These are phyloP conservation scores for Paecilomyces sp. DNA, from an alignment of 2,329 filamentous ascomycete genomes.

Conservation along the genomic window DNA sequence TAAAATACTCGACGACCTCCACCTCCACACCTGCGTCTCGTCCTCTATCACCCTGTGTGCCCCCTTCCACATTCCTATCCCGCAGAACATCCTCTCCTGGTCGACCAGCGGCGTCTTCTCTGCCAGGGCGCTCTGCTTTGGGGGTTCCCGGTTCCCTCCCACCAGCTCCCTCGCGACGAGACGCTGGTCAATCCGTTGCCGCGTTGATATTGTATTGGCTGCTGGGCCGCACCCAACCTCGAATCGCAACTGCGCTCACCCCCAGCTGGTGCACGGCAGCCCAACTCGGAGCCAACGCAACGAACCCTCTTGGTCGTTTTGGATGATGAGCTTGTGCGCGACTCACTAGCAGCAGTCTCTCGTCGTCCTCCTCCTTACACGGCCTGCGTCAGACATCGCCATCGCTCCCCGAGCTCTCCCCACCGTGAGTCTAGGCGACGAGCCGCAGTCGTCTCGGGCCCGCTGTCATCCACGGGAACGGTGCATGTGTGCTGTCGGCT, in stretches of 20 bases:
- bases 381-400: slow-evolving; percentile 10
- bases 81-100: background rate
- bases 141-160: background rate
- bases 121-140: background rate
- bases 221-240: slow-evolving; percentile 7
- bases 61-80: background rate
- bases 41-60: background rate
- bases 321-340: slow-evolving; percentile 13
- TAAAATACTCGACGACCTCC: background rate
- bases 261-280: slow-evolving; percentile 1
- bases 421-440: slow-evolving; percentile 18
- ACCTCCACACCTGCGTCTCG: background rate
- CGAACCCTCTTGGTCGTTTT: slow-evolving; percentile 1
- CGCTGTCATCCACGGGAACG: slow-evolving; percentile 10
- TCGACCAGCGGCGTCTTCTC: background rate
- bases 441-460: slow-evolving; percentile 20
- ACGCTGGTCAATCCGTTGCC: slow-evolving; percentile 2
- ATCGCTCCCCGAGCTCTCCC: slow-evolving; percentile 1
- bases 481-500: slow-evolving; percentile 18
- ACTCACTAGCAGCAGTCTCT: slow-evolving; percentile 10
- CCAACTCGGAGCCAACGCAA: slow-evolving; percentile 2
- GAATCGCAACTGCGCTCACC: slow-evolving; percentile 9
- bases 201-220: slow-evolving; percentile 9
- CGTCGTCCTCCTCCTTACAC: slow-evolving; percentile 3
- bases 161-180: background rate